Conservation (phyloP, 306 rosid genomes). For the Vigna hirtella region DNA sequence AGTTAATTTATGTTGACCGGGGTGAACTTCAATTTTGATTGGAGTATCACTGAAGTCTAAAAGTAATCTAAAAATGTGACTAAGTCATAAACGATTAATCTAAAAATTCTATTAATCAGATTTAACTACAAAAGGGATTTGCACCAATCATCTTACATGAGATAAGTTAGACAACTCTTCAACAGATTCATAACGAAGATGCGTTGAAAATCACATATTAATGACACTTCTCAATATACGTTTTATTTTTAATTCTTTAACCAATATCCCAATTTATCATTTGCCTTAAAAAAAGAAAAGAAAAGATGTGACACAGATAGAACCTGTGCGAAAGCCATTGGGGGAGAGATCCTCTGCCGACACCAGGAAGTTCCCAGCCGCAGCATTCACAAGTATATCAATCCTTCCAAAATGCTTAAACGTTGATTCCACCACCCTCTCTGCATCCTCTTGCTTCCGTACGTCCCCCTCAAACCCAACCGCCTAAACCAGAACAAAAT, state of each 20-base stretch:
- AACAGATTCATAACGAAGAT: not conserved
- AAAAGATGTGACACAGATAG: not conserved
- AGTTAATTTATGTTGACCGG: no score
- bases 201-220: not conserved
- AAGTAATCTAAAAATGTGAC: no score
- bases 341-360: conserved; percentile 93
- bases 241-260: not conserved
- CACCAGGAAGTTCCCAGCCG: conserved; percentile 89
- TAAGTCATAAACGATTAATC: no score
- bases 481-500: conserved; percentile 52
- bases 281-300: not conserved
- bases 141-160: no score
- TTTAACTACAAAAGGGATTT: no score
- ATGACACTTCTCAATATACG: not conserved
- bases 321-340: conserved; percentile 96
- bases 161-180: no score
- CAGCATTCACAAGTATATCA: conserved; percentile 88
- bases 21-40: no score
- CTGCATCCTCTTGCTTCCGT: conserved; percentile 87
- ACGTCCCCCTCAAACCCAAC: conserved; percentile 89
- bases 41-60: no score
- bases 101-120: no score
- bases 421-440: conserved; percentile 70
- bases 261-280: not conserved
- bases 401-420: conserved; percentile 75